Base-by-base conservation (phyloP, 495 filamentous ascomycete genomes). In the Cetradonia linearis region DNA sequence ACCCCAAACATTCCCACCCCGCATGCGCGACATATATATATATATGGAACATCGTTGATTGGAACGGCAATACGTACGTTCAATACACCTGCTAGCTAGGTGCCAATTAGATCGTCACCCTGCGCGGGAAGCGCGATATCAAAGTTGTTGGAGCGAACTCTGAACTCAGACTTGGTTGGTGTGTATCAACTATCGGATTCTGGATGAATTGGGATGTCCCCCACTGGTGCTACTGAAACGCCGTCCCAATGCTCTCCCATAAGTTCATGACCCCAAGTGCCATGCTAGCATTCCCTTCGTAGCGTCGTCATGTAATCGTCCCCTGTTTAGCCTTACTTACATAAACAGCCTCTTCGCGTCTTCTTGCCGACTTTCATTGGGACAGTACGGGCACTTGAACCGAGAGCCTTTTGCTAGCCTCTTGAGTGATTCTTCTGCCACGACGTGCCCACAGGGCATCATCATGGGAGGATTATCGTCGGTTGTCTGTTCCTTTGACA, bases 371-470 rank as follows among this genome's bases (percentile, higher is more conserved):
- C 86, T 89, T 73, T 97, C 94, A 55, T 73, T 83, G 5, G 93
- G 93, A 69, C 93, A 99, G 68, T 99, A 99, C 0, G 93, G 94
- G 65, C 93, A 99, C 70, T 97, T 99, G 76, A 95, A 88, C 53
- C 85, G 72, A 37, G 73, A 80, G 1, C 87, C 86, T 74, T 93
- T 96, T 54, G 84, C 85, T 40, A 95, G 70, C 58, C 81, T 79
- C 61, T 82, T 79, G 52, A 99, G 73, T 7, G 84, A 88, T 72
- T 96, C 92, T 58, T 85, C 80, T 20, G 89, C 88, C 58, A 99
- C 84, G 33, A 97, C 92, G 70, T 99, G 93, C 8, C 93, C 93
- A 67, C 93, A 99, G 3, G 91, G 91, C 72, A 99, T 86, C 83
- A 96, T 95, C 86, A 96, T 93, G 2, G 93, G 93, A 20, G 93